A percentile compares a stretch with the other conserved stretches of the same genome.
Conservation (phyloP, 176 grass and related monocot genomes). For the Lolium perenne region DNA sequence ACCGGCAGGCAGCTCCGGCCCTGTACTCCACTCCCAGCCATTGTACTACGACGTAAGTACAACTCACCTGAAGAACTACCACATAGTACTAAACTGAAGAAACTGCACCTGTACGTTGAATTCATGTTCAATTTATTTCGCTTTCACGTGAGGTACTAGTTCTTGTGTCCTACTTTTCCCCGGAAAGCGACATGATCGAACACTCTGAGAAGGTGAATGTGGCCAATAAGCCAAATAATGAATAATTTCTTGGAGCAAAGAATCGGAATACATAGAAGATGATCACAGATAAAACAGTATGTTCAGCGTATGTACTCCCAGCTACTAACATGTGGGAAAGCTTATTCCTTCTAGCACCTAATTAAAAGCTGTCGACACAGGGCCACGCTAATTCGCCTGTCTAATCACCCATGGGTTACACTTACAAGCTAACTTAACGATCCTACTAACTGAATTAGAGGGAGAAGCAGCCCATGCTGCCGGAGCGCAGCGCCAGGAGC, state of each 20-base stretch:
- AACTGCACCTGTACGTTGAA: background rate
- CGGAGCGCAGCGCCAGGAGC: slow-evolving; percentile 38
- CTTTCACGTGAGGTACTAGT: background rate
- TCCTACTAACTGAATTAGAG: slow-evolving; percentile 14
- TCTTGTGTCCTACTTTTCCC: slow-evolving; percentile 16
- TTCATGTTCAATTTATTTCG: background rate
- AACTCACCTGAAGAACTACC: background rate
- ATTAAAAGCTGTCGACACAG: background rate
- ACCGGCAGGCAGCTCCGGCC: background rate
- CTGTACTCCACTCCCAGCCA: slow-evolving; percentile 45
- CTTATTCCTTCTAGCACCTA: background rate
- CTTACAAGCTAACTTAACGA: background rate
- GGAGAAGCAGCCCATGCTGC: slow-evolving; percentile 63
- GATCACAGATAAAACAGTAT: background rate
- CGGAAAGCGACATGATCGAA: slow-evolving; percentile 34
- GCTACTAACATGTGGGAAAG: background rate
- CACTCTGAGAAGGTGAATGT: background rate
- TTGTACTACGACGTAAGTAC: slow-evolving; percentile 3
- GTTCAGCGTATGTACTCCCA: background rate
- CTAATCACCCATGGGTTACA: background rate
- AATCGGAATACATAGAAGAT: background rate
- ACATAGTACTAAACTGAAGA: background rate
- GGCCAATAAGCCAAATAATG: background rate
- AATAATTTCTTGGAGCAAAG: background rate
- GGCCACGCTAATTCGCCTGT: background rate